Conservation (phyloP, 345 rosid species). For the Durio zibethinus region DNA sequence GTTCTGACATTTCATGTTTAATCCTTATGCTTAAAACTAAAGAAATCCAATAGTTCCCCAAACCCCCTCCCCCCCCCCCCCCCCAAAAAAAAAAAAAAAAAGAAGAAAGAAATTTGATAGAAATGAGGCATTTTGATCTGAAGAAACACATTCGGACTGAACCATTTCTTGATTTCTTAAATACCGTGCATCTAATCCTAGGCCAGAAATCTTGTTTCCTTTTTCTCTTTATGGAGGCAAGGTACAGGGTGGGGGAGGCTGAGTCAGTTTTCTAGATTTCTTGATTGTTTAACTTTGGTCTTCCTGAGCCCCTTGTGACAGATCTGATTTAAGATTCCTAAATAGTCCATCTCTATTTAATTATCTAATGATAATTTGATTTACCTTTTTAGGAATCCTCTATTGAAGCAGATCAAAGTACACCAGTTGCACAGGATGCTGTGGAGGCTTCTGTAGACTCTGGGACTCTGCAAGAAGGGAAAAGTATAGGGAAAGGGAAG, state of each 20-base stretch:
- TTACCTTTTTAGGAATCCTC: conserved; percentile 47
- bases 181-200: not conserved
- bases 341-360: not conserved
- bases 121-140: not conserved
- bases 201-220: not conserved
- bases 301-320: not conserved
- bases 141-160: not conserved
- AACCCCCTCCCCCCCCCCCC: no score
- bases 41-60: not conserved
- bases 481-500: conserved; percentile 60
- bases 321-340: not conserved
- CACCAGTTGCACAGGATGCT: conserved; percentile 46
- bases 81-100: no score
- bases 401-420: conserved; percentile 63
- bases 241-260: not conserved
- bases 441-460: conserved; percentile 55
- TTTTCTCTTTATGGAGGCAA: not conserved
- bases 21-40: not conserved
- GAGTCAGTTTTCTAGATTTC: not conserved
- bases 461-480: conserved; percentile 55
- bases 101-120: not conserved
- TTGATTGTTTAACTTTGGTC: not conserved
- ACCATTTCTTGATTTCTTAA: not conserved
- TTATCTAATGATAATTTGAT: conserved; percentile 11
- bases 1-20: not conserved